Percentiles rank a stretch among this genome's conserved stretches.
Conservation (phyloP, 2,329 filamentous ascomycete species). For the Verticillium dahliae region DNA sequence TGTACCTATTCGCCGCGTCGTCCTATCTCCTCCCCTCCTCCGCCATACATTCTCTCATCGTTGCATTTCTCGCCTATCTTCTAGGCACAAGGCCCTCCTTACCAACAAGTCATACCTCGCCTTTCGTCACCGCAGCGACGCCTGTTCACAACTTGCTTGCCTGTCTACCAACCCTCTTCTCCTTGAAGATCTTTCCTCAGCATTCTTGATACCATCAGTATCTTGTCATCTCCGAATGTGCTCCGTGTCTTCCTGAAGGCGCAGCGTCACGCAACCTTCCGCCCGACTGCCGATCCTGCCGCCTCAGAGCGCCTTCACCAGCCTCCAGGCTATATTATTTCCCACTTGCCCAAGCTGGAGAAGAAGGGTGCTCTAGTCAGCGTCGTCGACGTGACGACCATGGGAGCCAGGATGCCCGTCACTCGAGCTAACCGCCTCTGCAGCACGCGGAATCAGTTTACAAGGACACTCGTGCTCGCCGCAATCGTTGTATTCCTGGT, state of each 20-base stretch:
- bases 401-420: conserved; percentile 32
- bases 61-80: too few species aligned
- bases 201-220: neutral
- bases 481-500: conserved; percentile 35
- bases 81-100: too few species aligned
- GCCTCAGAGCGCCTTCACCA: neutral
- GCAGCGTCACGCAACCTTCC: neutral
- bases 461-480: conserved; percentile 36
- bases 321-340: neutral
- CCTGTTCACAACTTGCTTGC: too few species aligned
- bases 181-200: too few species aligned
- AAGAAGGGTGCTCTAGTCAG: conserved; percentile 4
- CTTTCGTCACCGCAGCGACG: too few species aligned
- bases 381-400: conserved; percentile 10
- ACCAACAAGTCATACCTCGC: too few species aligned
- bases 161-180: too few species aligned
- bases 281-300: neutral
- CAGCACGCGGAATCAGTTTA: conserved; percentile 43
- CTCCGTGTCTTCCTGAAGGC: neutral
- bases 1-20: neutral
- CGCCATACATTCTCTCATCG: too few species aligned
- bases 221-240: neutral
- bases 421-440: conserved; percentile 30
- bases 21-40: neutral
- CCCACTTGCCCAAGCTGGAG: conserved; percentile 8